Base-by-base conservation (phyloP, 371 early-diverging fungal genomes). In the Circinella minor region DNA sequence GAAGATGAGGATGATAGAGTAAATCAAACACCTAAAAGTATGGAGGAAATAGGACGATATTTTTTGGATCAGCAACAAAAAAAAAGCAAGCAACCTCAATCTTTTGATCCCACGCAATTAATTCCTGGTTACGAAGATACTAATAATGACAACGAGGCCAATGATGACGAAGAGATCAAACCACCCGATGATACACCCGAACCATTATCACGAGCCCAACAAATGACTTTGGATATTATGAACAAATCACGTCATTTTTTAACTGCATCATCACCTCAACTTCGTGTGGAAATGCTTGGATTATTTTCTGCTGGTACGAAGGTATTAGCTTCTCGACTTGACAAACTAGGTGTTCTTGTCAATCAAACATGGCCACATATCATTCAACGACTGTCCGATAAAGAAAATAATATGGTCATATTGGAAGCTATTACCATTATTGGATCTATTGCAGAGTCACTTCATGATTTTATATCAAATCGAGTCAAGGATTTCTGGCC, bases 311-410 rank as follows among this genome's bases (percentile, higher is more conserved):
- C 75, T 13, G 81, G 85, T 20, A 67, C 81, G 4, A 71, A 74
- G 7, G 71, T 87, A 4, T 62, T 89, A 10, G 46, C 73, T 1
- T 49, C 62, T 1, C 71, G 75, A 5, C 61, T 82, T 3, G 62
- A 69, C 1, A 78, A 86, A 20, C 62, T 89, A 9, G 81, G 85
- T 63, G 82, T 86, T 4, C 65, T 86, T 5, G 71, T 90, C 4
- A 84, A 90, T 71, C 61, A 54, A 10, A 61, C 88, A 14, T 92
- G 92, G 92, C 83, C 86, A 0, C 67, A 71, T 1, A 67, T 89
- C 6, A 65, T 88, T 3, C 75, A 77, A 3, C 75, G 90, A 38
- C 67, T 89, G 38, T 72, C 73, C 17, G 89, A 90, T 67, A 11
- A 71, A 18, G 79, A 87, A 43, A 43, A 11, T 47, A 80, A 79